Evolutionary conservation across 768 basidiomycete genomes (phyloP).

Genomic region (Podaxis rugospora): DNA sequence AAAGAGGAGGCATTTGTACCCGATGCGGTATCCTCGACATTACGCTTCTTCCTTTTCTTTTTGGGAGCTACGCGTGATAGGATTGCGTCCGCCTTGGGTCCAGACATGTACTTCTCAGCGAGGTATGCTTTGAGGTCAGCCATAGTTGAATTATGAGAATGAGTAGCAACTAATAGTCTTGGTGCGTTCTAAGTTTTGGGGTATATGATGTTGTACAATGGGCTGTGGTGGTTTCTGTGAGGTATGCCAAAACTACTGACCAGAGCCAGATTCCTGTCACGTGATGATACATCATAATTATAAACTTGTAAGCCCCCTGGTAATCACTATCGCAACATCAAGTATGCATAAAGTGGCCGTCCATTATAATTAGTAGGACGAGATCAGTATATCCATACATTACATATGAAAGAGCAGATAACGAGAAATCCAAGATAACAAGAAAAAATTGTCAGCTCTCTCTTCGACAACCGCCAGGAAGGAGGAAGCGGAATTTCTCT

Average conservation of each 20-base stretch:
- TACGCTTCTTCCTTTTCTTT: conserved; percentile 81
- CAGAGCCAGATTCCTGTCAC: not conserved
- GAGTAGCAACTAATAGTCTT: too few relatives aligned
- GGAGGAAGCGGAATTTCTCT: conserved; percentile 44
- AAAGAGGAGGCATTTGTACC: conserved; percentile 23
- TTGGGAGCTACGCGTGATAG: conserved; percentile 56
- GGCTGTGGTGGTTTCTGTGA: not conserved
- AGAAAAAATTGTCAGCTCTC: conserved; percentile 10
- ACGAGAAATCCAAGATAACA: not conserved
- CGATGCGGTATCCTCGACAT: conserved; percentile 20
- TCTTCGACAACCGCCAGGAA: conserved; percentile 52
- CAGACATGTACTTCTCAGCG: conserved; percentile 93
- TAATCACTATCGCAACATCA: not conserved
- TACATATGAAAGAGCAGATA: not conserved
- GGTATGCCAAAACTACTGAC: not conserved
- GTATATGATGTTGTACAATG: not conserved
- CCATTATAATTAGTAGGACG: not conserved
- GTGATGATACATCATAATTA: not conserved
- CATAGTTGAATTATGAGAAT: conserved; percentile 23
- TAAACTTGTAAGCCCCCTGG: too few relatives aligned
- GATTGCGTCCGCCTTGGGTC: conserved; percentile 94
- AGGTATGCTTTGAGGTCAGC: conserved; percentile 75
- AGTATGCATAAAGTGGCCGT: not conserved
- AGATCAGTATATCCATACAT: not conserved
- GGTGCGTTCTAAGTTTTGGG: not conserved